A percentile compares a stretch with the other conserved stretches of the same genome.
These are phyloP conservation scores for Miamiensis avidus DNA, from an alignment of 169 alveolate genomes.

Conservation along the genomic window DNA sequence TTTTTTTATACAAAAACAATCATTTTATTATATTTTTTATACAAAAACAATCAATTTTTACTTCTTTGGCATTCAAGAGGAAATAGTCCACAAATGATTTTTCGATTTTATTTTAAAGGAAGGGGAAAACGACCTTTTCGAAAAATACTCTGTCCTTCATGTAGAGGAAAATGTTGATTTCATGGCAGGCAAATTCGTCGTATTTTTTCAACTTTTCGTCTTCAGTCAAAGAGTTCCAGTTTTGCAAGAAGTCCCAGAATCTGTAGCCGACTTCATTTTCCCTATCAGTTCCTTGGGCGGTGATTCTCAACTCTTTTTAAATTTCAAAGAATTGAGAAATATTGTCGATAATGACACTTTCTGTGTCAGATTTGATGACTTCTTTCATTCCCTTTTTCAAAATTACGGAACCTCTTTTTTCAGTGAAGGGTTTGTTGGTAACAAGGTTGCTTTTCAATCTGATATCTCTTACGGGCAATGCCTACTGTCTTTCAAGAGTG, in stretches of 20 bases:
- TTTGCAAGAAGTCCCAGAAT: slow-evolving; percentile 10
- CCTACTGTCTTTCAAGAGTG: not conserved
- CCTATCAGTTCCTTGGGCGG: slow-evolving; percentile 6
- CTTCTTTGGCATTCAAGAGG: slow-evolving; percentile 49
- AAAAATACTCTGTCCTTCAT: slow-evolving; percentile 62
- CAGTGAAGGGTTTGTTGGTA: not conserved
- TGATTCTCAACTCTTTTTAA: not conserved
- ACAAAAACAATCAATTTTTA: slow-evolving; percentile 27
- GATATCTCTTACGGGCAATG: not conserved
- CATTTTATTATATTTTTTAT: slow-evolving; percentile 41
- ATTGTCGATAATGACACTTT: slow-evolving; percentile 3
- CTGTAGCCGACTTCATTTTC: not conserved
- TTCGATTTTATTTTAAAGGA: slow-evolving; percentile 63
- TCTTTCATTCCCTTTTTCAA: not conserved
- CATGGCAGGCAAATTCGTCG: slow-evolving; percentile 68
- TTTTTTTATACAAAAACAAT: too few relatives aligned
- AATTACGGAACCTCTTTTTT: not conserved
- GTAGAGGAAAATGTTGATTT: slow-evolving; percentile 67
- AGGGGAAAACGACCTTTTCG: slow-evolving; percentile 58
- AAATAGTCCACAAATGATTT: slow-evolving; percentile 60
- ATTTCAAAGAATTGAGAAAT: slow-evolving; percentile 10
- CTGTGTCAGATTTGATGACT: not conserved
- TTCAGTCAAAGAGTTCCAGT: not conserved
- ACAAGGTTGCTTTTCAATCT: not conserved
- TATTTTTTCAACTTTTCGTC: slow-evolving; percentile 19